phyloP scores from a whole-genome alignment of 345 rosid species.

The Ailanthus altissimus region DNA sequence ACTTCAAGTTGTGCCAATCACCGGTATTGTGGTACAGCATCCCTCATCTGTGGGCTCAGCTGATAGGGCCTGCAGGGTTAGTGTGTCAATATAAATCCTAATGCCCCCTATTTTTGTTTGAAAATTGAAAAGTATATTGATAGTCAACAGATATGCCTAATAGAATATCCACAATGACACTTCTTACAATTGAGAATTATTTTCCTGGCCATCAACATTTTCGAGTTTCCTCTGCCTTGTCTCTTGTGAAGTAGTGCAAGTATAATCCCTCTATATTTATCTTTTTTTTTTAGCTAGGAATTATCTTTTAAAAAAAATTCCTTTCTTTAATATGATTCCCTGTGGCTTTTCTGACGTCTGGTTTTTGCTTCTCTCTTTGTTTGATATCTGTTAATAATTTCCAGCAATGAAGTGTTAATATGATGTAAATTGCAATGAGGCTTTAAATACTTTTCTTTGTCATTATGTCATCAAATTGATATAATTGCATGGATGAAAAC shows the following conservation, averaged over 20 bases:
- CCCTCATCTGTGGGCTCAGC: neutral
- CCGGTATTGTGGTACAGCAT: neutral
- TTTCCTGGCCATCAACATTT: neutral
- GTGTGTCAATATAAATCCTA: neutral
- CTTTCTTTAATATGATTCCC: neutral
- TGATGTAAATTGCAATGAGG: neutral
- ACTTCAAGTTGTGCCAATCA: neutral
- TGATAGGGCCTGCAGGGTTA: neutral
- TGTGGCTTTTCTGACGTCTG: neutral
- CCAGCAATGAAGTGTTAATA: neutral
- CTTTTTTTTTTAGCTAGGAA: too few relatives aligned
- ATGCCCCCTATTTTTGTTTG: neutral
- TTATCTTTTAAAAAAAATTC: too few relatives aligned
- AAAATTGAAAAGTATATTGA: neutral
- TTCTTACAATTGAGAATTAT: neutral
- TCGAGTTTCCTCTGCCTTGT: neutral
- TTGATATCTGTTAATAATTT: neutral
- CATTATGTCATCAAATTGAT: neutral
- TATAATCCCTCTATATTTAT: neutral
- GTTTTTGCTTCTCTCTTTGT: neutral
- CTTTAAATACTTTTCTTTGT: neutral
- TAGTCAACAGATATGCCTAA: neutral
- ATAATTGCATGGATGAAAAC: neutral
- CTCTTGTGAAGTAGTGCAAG: neutral
- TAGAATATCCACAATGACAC: neutral